phyloP scores from a whole-genome alignment of 257 asterid species.

The Ehretia macrophylla region DNA sequence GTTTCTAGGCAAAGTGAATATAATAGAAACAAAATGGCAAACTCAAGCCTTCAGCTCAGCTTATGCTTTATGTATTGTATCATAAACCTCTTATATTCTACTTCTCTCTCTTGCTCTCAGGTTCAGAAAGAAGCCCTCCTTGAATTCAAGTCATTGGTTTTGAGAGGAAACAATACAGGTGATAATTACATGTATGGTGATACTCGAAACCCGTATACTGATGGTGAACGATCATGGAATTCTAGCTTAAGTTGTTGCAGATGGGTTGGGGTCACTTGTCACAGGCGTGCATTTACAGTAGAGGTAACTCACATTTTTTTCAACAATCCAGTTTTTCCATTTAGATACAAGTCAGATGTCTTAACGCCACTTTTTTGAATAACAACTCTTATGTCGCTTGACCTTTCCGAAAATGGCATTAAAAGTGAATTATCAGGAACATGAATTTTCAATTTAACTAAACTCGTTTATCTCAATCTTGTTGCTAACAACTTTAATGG shows the following conservation, averaged over 20 bases:
- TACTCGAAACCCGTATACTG: too few species aligned
- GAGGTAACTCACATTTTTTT: neutral
- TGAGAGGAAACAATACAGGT: too few species aligned
- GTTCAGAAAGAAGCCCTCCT: neutral
- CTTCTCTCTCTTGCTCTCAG: neutral
- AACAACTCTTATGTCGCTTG: neutral
- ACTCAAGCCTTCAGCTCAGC: neutral
- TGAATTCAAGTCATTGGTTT: neutral
- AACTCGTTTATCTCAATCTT: constrained; percentile 21
- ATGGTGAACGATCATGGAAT: neutral
- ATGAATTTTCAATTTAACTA: constrained; percentile 14
- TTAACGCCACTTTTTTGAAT: neutral
- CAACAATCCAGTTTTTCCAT: neutral
- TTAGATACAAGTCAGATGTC: neutral
- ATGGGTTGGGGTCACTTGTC: neutral
- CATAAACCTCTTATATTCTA: neutral
- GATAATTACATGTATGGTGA: too few species aligned
- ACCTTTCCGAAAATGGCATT: neutral
- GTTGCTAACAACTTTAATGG: constrained; percentile 25
- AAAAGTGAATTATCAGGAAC: neutral
- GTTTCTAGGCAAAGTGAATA: too few species aligned
- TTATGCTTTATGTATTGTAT: neutral
- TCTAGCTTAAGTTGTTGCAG: neutral
- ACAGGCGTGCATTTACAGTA: neutral
- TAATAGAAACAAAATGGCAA: too few species aligned